phyloP scores from a whole-genome alignment of 768 basidiomycete genomes.

The Lactarius deliciosus region DNA sequence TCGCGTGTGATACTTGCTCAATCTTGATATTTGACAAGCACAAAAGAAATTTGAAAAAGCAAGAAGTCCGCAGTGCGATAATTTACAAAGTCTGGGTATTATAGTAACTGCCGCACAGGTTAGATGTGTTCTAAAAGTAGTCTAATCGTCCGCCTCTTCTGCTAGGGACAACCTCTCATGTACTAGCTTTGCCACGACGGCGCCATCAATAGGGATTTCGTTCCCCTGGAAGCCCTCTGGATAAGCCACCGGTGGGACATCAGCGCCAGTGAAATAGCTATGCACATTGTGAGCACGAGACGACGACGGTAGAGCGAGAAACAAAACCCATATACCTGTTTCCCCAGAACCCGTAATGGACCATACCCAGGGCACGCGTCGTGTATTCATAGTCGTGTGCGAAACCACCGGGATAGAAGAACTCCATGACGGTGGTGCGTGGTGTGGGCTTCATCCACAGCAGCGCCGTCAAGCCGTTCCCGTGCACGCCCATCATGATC shows the following conservation, averaged over 20 bases:
- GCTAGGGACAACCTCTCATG: constrained; percentile 55
- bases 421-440: constrained; percentile 86
- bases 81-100: constrained; percentile 8
- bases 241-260: constrained; percentile 64
- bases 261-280: constrained; percentile 75
- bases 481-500: constrained; percentile 96
- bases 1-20: constrained; percentile 5
- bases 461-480: constrained; percentile 85
- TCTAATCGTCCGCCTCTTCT: constrained; percentile 61
- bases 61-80: background rate
- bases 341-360: constrained; percentile 84
- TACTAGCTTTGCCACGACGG: constrained; percentile 60
- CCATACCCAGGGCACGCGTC: constrained; percentile 78
- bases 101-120: background rate
- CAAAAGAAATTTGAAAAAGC: background rate
- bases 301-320: constrained; percentile 1
- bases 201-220: constrained; percentile 79
- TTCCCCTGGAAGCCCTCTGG: constrained; percentile 90
- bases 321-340: constrained; percentile 46
- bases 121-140: background rate
- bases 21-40: background rate
- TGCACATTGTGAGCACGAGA: constrained; percentile 9
- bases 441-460: constrained; percentile 91
- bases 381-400: constrained; percentile 86
- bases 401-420: constrained; percentile 83